A percentile compares a stretch with the other conserved stretches of the same genome.
phyloP scores from a whole-genome alignment of 345 rosid species.

The Isatis tinctoria region DNA sequence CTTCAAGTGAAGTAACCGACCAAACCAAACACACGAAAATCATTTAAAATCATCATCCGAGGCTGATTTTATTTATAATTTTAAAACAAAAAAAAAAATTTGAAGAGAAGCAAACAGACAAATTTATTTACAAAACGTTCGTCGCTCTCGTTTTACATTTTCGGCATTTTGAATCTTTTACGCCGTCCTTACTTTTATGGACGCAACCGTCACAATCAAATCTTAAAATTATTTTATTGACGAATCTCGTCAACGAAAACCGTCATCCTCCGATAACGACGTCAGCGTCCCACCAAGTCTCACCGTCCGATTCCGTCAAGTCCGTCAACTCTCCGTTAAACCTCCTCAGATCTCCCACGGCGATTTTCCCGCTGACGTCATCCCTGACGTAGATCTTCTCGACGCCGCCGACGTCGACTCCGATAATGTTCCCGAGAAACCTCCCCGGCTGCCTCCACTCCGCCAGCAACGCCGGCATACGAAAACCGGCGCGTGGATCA shows the following conservation, averaged over 20 bases:
- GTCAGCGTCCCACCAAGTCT: constrained; percentile 74
- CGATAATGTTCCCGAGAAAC: constrained; percentile 37
- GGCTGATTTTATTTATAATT: not conserved
- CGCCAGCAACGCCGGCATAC: constrained; percentile 52
- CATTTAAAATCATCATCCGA: not conserved
- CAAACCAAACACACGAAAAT: not conserved
- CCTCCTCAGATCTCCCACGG: constrained; percentile 72
- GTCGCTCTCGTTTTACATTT: constrained; percentile 1
- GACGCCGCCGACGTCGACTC: constrained; percentile 36
- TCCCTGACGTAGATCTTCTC: constrained; percentile 49
- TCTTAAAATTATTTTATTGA: not conserved
- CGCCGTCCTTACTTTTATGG: not conserved
- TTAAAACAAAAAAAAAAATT: not conserved
- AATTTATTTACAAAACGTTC: constrained; percentile 15
- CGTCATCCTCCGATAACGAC: constrained; percentile 33
- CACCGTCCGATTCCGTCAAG: constrained; percentile 44
- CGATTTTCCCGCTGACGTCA: constrained; percentile 42
- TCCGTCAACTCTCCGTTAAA: constrained; percentile 45
- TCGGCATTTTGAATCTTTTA: constrained; percentile 6
- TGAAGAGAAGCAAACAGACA: not conserved
- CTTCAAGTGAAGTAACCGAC: not conserved
- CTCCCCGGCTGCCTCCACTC: constrained; percentile 56
- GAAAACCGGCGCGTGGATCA: constrained; percentile 54
- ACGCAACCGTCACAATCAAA: constrained; percentile 17
- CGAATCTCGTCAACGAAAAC: constrained; percentile 6